Evolutionary conservation across 108 stramenopile species (phyloP), one percentile per base, ranked within the genome.

Genomic region (Fragilariopsis cylindrus): DNA sequence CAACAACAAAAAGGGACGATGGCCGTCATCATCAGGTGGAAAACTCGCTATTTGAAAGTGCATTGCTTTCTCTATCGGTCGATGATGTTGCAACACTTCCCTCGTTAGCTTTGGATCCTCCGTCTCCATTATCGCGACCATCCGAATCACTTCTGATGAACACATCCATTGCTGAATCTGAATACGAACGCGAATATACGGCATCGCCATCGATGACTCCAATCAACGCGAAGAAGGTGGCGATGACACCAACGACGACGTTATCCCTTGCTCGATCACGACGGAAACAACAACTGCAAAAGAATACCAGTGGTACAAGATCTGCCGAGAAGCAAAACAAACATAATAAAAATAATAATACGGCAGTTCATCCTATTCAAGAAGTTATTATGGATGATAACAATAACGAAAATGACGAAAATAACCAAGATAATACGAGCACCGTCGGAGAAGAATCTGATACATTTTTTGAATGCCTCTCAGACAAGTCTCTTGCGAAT

Each of bases 401-500:
- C 42, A 40, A 63, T 40, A 30, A 60, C 39, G 13, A n/a, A 11
- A 15, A 63, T 41, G 43, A 9, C 8, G n/a, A 42, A 40, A 44
- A 60, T 40, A 43, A 60, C 8, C 70, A 71, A 1, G 70, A 57
- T 56, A 50, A 5, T 9, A 49, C 39, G 7, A 55, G 53, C 7
- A 8, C 55, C 3, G 70, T 11, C 9, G 39, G 55, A 15, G 60
- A 43, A 12, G 77, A 78, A 63, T 44, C 21, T 42, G 72, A 73
- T 42, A 73, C 78, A 13, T 69, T 73, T 43, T 79, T 68, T 42
- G 72, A 79, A 56, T 69, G 48, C 50, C 4, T 79, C 44, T 64
- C 53, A 12, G 78, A 73, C 39, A 71, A 39, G 21, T 66, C 71
- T 48, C 47, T 79, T 18, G 65, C 68, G 5, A 65, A 66, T 41